phyloP scores from a whole-genome alignment of 1,284 basidiomycete species.

The Rhodotorula sp. region DNA sequence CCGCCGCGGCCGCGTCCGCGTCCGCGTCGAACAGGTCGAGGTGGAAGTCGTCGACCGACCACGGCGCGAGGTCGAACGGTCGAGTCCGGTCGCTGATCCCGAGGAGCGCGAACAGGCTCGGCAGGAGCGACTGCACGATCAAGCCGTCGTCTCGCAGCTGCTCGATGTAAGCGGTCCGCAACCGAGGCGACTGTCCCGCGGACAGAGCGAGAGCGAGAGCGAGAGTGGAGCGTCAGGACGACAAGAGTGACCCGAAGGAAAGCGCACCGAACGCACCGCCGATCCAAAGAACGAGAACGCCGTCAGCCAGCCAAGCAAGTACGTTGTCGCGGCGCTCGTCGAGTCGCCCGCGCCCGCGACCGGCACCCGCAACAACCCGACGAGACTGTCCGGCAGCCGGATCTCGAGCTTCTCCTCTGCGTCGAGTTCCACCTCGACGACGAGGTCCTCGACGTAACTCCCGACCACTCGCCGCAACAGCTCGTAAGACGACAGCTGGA shows the following conservation, averaged over 20 bases:
- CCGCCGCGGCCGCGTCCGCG: no score
- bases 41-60: constrained; percentile 81
- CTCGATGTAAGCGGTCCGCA: constrained; percentile 76
- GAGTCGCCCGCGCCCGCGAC: no score
- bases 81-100: constrained; percentile 61
- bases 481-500: constrained; percentile 68
- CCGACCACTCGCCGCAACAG: constrained; percentile 63
- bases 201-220: no score
- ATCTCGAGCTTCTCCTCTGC: constrained; percentile 54
- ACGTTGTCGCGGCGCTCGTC: constrained; percentile 40
- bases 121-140: constrained; percentile 66
- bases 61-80: constrained; percentile 72
- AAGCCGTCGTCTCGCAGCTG: constrained; percentile 73
- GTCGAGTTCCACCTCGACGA: constrained; percentile 79
- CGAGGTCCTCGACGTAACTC: constrained; percentile 70
- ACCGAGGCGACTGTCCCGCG: constrained; percentile 73
- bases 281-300: constrained; percentile 81
- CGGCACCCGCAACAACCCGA: constrained; percentile 52
- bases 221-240: not conserved
- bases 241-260: not conserved
- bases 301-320: constrained; percentile 86
- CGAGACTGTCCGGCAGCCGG: constrained; percentile 62
- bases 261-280: constrained; percentile 61
- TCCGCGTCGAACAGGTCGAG: constrained; percentile 55
- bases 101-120: constrained; percentile 68